Evolutionary conservation across 768 basidiomycete genomes (phyloP).

Genomic region (Tulasnella sp.): DNA sequence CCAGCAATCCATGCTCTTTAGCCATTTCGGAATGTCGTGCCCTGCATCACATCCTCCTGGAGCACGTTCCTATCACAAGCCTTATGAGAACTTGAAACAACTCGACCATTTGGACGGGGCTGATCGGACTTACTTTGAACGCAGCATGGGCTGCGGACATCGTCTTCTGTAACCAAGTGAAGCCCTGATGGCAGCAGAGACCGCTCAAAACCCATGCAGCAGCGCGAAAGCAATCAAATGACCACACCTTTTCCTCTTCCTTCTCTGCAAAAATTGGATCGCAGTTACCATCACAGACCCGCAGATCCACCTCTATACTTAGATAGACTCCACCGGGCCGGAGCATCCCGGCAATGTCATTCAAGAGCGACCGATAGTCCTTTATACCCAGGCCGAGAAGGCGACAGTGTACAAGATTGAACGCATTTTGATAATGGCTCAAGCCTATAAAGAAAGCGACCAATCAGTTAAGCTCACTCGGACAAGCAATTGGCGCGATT

Average conservation of each 20-base stretch:
- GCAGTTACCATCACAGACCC: background rate
- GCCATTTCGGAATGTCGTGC: background rate
- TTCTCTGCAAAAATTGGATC: background rate
- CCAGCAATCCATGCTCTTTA: background rate
- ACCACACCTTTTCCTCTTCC: background rate
- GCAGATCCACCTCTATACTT: background rate
- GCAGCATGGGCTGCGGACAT: background rate
- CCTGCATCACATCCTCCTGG: background rate
- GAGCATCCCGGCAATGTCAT: background rate
- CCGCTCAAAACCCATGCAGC: background rate
- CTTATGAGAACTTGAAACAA: background rate
- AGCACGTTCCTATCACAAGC: background rate
- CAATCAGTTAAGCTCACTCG: background rate
- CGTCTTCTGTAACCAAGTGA: background rate
- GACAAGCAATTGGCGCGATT: background rate
- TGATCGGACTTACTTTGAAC: background rate
- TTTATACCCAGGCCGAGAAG: background rate
- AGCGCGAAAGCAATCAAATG: background rate
- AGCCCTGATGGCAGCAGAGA: background rate
- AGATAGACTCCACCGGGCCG: background rate
- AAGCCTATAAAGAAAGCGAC: background rate
- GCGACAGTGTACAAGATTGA: background rate
- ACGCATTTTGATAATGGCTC: background rate
- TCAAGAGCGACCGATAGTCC: background rate
- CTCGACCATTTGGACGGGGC: background rate